Base-by-base conservation (phyloP, 106 monocot genomes). In the Dioscorea dumetorum region DNA sequence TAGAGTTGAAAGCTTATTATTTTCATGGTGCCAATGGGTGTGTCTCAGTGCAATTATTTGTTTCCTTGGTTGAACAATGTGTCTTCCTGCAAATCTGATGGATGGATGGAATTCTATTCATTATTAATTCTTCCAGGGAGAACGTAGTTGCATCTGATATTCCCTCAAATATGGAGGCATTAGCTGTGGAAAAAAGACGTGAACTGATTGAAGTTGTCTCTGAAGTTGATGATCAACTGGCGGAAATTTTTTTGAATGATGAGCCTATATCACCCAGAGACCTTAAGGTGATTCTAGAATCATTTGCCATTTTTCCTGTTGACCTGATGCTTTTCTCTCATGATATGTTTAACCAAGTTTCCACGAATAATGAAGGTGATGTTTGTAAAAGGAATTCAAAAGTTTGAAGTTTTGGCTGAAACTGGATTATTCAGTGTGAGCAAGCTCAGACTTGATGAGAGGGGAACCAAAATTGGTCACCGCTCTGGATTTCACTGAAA, bases 131-230 rank as follows among this genome's bases (percentile, higher is more conserved):
- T 83, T 57, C 54, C 83, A 95, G 97, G 28, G 91, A 97, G 73
- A 82, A 97, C 13, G 64, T 97, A 77, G 84, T 82, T 31, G 20
- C 78, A 62, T 77, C 67, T 53, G 92, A 92, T 63, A 76, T 97
- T 33, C 97, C 92, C 61, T 57, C 80, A 8, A 79, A 90, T 74
- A 22, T 92, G 66, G 81, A 92, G 69, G 78, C 60, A 54, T 32
- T 90, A 28, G 89, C 79, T 8, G 21, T 68, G 50, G 92, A 92
- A 69, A 97, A 92, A 75, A 79, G 89, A 10, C 84, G 80, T 57
- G 97, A 97, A 79, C 82, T 97, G 23, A 97, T 97, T 63, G 97
- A 97, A 87, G 81, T 74, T 76, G 92, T 97, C 60, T 97, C 92
- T 68, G 97, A 99, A 80, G 97, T 92, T 8, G 97, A 99, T 83